Conservation (phyloP, 2,329 filamentous ascomycete species). For the Hirsutella rhossiliensis region DNA sequence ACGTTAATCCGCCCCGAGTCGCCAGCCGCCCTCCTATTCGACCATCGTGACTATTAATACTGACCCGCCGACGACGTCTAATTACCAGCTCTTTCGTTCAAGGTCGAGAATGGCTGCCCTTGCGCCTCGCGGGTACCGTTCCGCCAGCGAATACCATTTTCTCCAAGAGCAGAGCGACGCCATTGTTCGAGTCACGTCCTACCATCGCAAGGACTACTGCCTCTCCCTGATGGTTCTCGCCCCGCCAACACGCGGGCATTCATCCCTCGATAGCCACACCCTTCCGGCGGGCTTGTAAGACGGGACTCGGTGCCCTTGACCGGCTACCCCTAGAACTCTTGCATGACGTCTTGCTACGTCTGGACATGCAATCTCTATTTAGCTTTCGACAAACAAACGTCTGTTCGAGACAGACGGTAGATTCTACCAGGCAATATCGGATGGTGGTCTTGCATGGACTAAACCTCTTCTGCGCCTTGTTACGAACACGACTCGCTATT, state of each 20-base stretch:
- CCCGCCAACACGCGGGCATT: conserved; percentile 13
- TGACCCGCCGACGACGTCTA: neutral
- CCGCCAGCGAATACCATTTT: conserved; percentile 9
- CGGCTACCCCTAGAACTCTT: conserved; percentile 19
- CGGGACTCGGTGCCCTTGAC: conserved; percentile 14
- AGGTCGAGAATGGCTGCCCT: neutral
- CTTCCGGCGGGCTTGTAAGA: conserved; percentile 10
- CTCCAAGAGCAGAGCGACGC: conserved; percentile 12
- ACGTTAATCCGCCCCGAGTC: no score
- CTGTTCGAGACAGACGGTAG: conserved; percentile 10
- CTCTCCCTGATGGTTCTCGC: conserved; percentile 18
- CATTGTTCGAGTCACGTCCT: conserved; percentile 15
- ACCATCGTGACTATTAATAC: no score
- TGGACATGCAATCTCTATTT: conserved; percentile 20
- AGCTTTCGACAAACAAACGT: conserved; percentile 16
- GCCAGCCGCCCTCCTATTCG: no score
- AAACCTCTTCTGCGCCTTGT: conserved; percentile 16
- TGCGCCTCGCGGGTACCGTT: conserved; percentile 25
- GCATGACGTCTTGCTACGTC: conserved; percentile 11
- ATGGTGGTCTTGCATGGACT: conserved; percentile 11
- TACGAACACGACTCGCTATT: conserved; percentile 14
- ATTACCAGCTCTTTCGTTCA: neutral
- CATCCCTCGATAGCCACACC: conserved; percentile 15
- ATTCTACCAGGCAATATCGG: conserved; percentile 13
- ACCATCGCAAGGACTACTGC: conserved; percentile 16